phyloP scores from a whole-genome alignment of 495 filamentous ascomycete species.

The Xylaria curta region DNA sequence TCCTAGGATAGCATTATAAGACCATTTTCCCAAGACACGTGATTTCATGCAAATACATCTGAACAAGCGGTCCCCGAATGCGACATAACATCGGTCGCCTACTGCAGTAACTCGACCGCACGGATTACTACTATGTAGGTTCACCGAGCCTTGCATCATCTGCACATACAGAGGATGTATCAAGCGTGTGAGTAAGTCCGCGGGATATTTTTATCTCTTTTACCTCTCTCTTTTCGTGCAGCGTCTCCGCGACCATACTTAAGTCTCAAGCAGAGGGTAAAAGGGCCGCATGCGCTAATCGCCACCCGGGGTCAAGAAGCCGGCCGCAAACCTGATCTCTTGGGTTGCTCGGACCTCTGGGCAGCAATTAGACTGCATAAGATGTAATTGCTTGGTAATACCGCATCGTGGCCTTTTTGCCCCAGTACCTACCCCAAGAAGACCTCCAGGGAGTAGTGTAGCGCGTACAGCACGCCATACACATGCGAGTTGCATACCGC shows the following conservation, averaged over 20 bases:
- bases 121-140: neutral
- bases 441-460: neutral
- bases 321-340: slow-evolving; percentile 11
- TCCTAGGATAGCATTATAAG: slow-evolving; percentile 6
- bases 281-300: neutral
- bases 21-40: slow-evolving; percentile 2
- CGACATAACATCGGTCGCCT: slow-evolving; percentile 10
- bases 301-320: neutral
- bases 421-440: slow-evolving; percentile 17
- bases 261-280: neutral
- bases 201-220: neutral
- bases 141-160: neutral
- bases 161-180: neutral
- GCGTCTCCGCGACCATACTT: neutral
- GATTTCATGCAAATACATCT: slow-evolving; percentile 2
- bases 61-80: slow-evolving; percentile 20
- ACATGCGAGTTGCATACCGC: slow-evolving; percentile 3
- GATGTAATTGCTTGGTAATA: slow-evolving; percentile 22
- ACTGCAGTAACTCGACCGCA: neutral
- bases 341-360: slow-evolving; percentile 18
- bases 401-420: neutral
- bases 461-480: neutral
- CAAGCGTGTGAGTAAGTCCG: neutral
- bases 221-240: neutral
- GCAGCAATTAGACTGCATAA: slow-evolving; percentile 15